Evolutionary conservation across 164 flowering plant species (phyloP).

Genomic region (Sedum album): DNA sequence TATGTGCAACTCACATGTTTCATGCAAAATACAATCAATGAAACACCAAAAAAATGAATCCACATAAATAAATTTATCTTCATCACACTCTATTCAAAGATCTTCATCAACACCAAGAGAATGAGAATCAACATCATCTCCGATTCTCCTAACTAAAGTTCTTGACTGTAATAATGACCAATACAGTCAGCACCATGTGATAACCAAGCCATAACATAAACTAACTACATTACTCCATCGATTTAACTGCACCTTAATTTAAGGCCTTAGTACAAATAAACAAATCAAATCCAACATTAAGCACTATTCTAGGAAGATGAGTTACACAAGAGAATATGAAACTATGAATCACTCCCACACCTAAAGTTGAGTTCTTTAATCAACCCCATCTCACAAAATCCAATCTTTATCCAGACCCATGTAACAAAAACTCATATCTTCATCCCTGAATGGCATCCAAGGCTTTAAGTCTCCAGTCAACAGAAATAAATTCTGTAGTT

Average conservation of each 20-base stretch:
- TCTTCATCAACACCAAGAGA: not conserved
- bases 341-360: not conserved
- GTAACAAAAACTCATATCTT: not conserved
- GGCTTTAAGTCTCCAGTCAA: not conserved
- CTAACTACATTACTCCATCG: not conserved
- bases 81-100: too few species aligned
- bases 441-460: not conserved
- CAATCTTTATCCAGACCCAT: not conserved
- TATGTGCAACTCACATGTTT: too few species aligned
- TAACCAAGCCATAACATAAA: not conserved
- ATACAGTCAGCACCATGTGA: slow-evolving; percentile 9
- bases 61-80: too few species aligned
- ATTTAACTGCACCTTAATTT: not conserved
- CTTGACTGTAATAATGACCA: not conserved
- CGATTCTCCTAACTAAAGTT: not conserved
- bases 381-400: not conserved
- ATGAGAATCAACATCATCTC: not conserved
- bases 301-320: slow-evolving; percentile 7
- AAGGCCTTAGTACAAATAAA: not conserved
- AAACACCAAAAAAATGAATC: too few species aligned
- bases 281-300: not conserved
- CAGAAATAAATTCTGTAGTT: not conserved
- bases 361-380: not conserved
- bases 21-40: too few species aligned
- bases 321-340: slow-evolving; percentile 3